Conservation (phyloP, 2,329 filamentous ascomycete species). For the Neopestalotiopsis rosae region DNA sequence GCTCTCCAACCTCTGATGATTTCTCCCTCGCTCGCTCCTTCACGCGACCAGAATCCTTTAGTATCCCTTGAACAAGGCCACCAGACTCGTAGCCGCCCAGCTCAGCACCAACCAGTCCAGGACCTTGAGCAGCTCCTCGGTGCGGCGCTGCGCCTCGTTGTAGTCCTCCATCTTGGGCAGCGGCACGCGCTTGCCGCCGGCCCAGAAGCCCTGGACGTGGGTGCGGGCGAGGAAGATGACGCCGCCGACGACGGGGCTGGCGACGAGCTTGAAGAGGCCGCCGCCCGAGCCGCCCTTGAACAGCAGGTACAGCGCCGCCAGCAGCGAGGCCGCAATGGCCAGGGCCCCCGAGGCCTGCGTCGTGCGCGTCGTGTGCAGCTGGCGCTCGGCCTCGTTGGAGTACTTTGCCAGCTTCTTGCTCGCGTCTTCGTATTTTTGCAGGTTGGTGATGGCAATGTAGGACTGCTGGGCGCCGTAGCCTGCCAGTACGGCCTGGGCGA, state of each 20-base stretch:
- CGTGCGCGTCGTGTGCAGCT: constrained; percentile 48
- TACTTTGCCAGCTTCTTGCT: constrained; percentile 49
- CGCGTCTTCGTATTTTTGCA: constrained; percentile 50
- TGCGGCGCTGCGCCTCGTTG: constrained; percentile 31
- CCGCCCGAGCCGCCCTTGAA: constrained; percentile 21
- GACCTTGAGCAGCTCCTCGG: constrained; percentile 27
- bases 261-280: constrained; percentile 23
- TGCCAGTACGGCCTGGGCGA: constrained; percentile 44
- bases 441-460: constrained; percentile 47
- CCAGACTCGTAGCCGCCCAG: constrained; percentile 27
- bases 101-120: constrained; percentile 28
- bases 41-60: constrained; percentile 7
- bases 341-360: constrained; percentile 47
- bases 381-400: constrained; percentile 45
- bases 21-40: too few species aligned
- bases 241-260: constrained; percentile 23
- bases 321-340: constrained; percentile 36
- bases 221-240: constrained; percentile 25
- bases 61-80: constrained; percentile 28
- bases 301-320: constrained; percentile 26
- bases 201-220: constrained; percentile 30
- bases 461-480: constrained; percentile 48
- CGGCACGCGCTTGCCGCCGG: constrained; percentile 24
- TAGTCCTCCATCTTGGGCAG: constrained; percentile 33
- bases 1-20: background rate